These are phyloP conservation scores for Lentithecium fluviatile DNA, from an alignment of 495 filamentous ascomycete genomes.

Conservation along the genomic window DNA sequence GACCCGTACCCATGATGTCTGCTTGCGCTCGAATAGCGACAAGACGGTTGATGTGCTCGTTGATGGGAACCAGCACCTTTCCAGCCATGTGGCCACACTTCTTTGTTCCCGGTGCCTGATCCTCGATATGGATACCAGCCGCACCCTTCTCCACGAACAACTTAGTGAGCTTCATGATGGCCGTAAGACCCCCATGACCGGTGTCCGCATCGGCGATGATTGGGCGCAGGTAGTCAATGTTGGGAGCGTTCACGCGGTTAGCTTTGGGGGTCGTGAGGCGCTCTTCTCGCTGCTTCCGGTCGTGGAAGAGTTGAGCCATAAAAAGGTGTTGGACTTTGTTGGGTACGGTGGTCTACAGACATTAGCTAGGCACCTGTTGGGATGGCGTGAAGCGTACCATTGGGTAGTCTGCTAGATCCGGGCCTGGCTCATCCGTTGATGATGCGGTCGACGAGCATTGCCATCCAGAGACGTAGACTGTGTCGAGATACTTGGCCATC, in stretches of 20 bases:
- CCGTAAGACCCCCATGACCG: constrained; percentile 93
- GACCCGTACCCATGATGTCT: constrained; percentile 83
- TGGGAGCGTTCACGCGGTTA: constrained; percentile 70
- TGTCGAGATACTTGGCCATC: constrained; percentile 98
- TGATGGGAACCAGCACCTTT: constrained; percentile 95
- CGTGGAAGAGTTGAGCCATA: constrained; percentile 98
- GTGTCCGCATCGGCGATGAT: constrained; percentile 98
- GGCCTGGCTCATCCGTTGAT: constrained; percentile 89
- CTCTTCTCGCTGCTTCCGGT: constrained; percentile 97
- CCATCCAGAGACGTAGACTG: constrained; percentile 98
- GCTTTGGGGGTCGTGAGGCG: constrained; percentile 75
- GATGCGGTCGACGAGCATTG: constrained; percentile 97
- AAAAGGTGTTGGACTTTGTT: constrained; percentile 97
- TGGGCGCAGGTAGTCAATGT: constrained; percentile 90
- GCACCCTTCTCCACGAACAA: constrained; percentile 96
- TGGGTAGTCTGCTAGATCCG: constrained; percentile 97
- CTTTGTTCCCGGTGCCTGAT: constrained; percentile 97
- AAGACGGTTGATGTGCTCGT: constrained; percentile 96
- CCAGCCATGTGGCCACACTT: constrained; percentile 99
- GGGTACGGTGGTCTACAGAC: constrained; percentile 81
- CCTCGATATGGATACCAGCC: constrained; percentile 97
- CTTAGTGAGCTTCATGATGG: constrained; percentile 98
- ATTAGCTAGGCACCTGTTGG: background rate
- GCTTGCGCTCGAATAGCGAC: constrained; percentile 96
- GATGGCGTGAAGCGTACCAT: constrained; percentile 60